phyloP scores from a whole-genome alignment of 2,329 filamentous ascomycete species.

The Elsinoe fawcettii region DNA sequence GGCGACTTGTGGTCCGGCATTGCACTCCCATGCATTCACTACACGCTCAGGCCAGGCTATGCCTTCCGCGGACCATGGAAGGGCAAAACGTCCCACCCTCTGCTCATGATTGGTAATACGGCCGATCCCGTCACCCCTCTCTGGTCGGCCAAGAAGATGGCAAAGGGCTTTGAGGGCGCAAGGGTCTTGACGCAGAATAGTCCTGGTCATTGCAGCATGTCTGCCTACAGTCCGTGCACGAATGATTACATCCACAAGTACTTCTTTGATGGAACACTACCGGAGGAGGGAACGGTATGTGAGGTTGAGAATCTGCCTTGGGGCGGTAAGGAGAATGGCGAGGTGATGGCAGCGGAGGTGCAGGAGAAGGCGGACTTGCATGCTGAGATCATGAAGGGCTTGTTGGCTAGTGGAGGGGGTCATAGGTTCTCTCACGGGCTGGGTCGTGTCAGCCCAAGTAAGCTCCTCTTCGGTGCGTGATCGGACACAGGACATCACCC shows the following conservation, averaged over 20 bases:
- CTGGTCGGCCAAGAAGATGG: slow-evolving; percentile 39
- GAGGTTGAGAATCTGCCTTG: slow-evolving; percentile 10
- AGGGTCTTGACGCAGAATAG: slow-evolving; percentile 39
- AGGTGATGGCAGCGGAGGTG: neutral
- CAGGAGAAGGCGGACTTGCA: neutral
- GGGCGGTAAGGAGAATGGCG: neutral
- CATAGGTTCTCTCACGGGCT: neutral
- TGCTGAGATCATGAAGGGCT: neutral
- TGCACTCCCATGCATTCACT: slow-evolving; percentile 33
- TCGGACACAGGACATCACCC: neutral
- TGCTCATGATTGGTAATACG: slow-evolving; percentile 28
- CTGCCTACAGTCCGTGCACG: slow-evolving; percentile 7
- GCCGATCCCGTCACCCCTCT: slow-evolving; percentile 35
- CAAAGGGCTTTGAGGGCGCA: slow-evolving; percentile 36
- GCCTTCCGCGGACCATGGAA: slow-evolving; percentile 27
- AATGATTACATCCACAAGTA: slow-evolving; percentile 3
- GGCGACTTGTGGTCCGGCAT: slow-evolving; percentile 35
- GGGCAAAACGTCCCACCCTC: slow-evolving; percentile 25
- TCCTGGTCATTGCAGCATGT: slow-evolving; percentile 10
- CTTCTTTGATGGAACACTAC: slow-evolving; percentile 4
- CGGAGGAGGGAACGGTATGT: slow-evolving; percentile 7
- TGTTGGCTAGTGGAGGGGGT: slow-evolving; percentile 8
- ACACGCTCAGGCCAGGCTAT: slow-evolving; percentile 30
- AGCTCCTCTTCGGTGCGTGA: neutral
- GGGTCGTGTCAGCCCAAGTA: neutral